A percentile compares a stretch with the other conserved stretches of the same genome.
Evolutionary conservation across 352 stramenopile species (phyloP).

Genomic region (Aphanomyces invadans): DNA sequence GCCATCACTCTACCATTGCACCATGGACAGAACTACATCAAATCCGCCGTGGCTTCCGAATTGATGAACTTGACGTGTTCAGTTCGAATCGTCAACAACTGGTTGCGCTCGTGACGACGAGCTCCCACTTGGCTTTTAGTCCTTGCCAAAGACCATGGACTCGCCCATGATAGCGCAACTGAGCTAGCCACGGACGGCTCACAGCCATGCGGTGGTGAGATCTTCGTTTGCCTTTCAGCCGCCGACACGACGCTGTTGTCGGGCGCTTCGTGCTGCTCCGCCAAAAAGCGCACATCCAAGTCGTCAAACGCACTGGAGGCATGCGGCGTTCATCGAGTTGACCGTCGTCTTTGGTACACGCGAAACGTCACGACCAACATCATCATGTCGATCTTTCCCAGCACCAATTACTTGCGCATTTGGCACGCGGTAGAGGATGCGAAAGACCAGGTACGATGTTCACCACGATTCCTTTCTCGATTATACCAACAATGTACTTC

Average conservation of each 20-base stretch:
- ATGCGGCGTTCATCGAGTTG: constrained; percentile 32
- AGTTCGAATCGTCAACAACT: no score
- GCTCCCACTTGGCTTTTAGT: constrained; percentile 23
- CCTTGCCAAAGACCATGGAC: constrained; percentile 46
- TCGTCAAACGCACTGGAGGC: constrained; percentile 35
- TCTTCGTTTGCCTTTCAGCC: constrained; percentile 46
- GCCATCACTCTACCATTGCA: no score
- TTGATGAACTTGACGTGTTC: no score
- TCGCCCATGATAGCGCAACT: constrained; percentile 39
- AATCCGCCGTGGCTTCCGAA: no score
- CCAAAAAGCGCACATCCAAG: constrained; percentile 45
- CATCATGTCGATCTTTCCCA: constrained; percentile 36
- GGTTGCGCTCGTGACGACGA: constrained; percentile 5
- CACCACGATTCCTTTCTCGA: no score
- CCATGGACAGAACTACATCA: no score
- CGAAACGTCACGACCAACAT: constrained; percentile 48
- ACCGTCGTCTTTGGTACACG: constrained; percentile 30
- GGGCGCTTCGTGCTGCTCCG: constrained; percentile 36
- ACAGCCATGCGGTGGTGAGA: constrained; percentile 28
- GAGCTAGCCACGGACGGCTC: constrained; percentile 31
- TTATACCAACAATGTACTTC: no score
- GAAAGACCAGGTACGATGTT: no score
- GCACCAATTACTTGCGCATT: constrained; percentile 31
- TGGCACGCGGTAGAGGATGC: constrained; percentile 30
- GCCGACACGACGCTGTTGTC: constrained; percentile 47